Base-by-base conservation (phyloP, 352 stramenopile species). In the Globisporangium apiculatum region DNA sequence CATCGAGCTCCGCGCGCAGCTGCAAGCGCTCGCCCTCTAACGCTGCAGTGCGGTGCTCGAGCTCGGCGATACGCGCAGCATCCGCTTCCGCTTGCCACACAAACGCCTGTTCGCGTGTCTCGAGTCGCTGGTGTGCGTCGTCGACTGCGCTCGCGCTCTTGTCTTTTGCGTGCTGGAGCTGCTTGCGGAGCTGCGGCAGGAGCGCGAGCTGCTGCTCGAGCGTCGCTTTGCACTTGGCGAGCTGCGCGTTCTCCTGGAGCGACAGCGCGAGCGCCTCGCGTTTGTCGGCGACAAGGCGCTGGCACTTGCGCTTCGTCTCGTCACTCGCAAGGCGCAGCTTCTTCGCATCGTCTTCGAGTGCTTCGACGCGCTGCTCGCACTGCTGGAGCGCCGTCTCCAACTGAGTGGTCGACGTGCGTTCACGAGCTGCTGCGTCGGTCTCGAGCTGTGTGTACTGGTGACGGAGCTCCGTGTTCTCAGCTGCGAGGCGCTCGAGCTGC, bases 211-310 rank as follows among this genome's bases (percentile, higher is more conserved):
- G 71, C 0, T 67, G 57, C 49, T 82, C 64, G 18, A 72, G 51
- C n/a, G 52, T 61, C 36, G 73, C 63, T 5, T 55, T 67, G 14
- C 64, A 64, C n/a, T 64, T 65, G 10, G 53, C 47, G 12, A 79
- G 60, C 31, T 72, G 63, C 18, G 67, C 68, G 57, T 84, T 84
- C 54, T 85, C 77, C 55, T 72, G 73, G 24, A 84, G 50, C n/a
- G 73, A 66, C 48, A 67, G 61, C 54, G 74, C 66, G 7, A 79
- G 38, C 40, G 84, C 75, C 50, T 83, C 73, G 37, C 70, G 73
- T 62, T 87, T 86, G 17, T 86, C 77, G 43, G 78, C 77, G 17
- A 75, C 53, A 51, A 76, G 36, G 40, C 76, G 76, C 51, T 79
- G 71, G 56, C 65, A 78, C 51, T 76, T 79, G 47, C 67, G 65